Conservation (phyloP, 176 grass and related monocot genomes). For the Avena eriantha region DNA sequence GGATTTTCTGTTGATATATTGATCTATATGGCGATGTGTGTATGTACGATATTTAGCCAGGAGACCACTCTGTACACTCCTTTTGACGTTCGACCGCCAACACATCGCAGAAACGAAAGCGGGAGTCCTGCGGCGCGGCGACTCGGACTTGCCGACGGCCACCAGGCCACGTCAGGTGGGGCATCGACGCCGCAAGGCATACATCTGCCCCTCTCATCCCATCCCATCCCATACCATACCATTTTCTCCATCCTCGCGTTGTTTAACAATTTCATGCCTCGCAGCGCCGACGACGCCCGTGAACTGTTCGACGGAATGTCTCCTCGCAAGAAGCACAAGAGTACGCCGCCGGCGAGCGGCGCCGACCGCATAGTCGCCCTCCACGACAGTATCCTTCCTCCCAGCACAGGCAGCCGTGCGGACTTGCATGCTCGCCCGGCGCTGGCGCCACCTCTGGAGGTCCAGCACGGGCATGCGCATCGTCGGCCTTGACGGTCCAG, state of each 20-base stretch:
- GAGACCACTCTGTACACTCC: too few species aligned
- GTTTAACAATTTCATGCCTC: not conserved
- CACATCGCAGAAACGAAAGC: too few species aligned
- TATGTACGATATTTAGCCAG: too few species aligned
- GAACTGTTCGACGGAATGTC: not conserved
- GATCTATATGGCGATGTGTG: too few species aligned
- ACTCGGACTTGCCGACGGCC: not conserved
- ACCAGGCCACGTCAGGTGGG: not conserved
- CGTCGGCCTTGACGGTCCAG: not conserved
- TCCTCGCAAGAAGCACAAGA: slow-evolving; percentile 1
- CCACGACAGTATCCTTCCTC: not conserved
- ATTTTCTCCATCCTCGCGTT: not conserved
- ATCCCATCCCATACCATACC: too few species aligned
- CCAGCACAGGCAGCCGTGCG: not conserved
- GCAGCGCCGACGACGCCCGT: not conserved
- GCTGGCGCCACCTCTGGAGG: not conserved
- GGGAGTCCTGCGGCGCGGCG: too few species aligned
- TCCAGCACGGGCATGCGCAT: not conserved
- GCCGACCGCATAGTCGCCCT: not conserved
- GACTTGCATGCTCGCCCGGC: not conserved
- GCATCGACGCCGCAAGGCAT: not conserved
- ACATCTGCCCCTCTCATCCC: not conserved
- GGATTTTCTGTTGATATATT: too few species aligned
- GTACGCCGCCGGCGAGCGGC: not conserved
- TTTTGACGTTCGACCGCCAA: too few species aligned